Base-by-base conservation (phyloP, 805 yeast genomes). In the Wickerhamomyces kurtzmanii region DNA sequence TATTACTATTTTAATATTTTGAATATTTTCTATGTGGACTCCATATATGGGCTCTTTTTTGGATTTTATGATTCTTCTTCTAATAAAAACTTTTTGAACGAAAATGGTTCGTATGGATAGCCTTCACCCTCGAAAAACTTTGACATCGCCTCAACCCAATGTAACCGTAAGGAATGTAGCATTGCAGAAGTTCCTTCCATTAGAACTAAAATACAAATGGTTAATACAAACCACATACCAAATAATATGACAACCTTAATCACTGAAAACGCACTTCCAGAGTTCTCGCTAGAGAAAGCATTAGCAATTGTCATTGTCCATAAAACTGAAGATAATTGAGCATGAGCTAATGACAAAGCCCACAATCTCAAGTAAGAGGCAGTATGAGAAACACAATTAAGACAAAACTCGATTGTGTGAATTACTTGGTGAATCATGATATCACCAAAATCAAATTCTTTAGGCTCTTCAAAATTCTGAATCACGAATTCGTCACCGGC, bases 121-220 rank as follows among this genome's bases (percentile, higher is more conserved):
- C 99, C 99, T 55, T 89, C 97, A 53, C 99, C 99, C 49, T 82
- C 91, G 47, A 87, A 91, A 60, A 80, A 93, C 62, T 91, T 91
- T 37, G 96, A 85, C 99, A 91, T 91, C 16, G 96, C 79, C 62
- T 91, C 99, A 37, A 91, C 98, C 99, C 99, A 91, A 55, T 91
- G 98, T 49, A 91, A 70, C 66, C 99, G 83, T 49, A 91, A 69
- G n/a, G 96, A 81, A 58, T 91, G 99, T 49, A 91, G 70, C 98
- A 91, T 91, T 20, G 98, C 98, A 15, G 96, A 85, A 0, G 99
- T 91, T 33, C 98, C 99, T 58, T 91, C 99, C 99, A 91, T 91
- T 29, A 82, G 62, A 10, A 91, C 97, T 47, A 91, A 67, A 43
- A 91, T 85, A 46, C 84, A 80, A 15, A 87, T 89, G 0, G 98